A percentile compares a stretch with the other conserved stretches of the same genome.
Conservation (phyloP, 805 yeast species). For the Candida cerambycidarum region DNA sequence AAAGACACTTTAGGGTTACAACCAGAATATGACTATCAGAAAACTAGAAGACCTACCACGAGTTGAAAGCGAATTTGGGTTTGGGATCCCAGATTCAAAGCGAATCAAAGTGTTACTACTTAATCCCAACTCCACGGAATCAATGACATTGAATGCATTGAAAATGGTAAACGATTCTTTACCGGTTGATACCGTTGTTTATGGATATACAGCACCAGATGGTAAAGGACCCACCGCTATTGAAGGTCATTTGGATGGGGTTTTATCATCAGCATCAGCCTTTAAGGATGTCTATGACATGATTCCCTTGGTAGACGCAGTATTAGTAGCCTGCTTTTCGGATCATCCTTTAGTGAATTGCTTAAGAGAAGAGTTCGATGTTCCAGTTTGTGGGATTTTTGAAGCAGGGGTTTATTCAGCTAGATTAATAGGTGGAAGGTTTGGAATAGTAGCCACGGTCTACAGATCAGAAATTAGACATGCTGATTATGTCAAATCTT, state of each 20-base stretch:
- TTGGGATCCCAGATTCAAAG: slow-evolving; percentile 2
- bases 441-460: slow-evolving; percentile 8
- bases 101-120: slow-evolving; percentile 4
- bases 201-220: slow-evolving; percentile 8
- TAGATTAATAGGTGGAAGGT: slow-evolving; percentile 5
- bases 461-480: slow-evolving; percentile 8
- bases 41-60: neutral
- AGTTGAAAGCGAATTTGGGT: neutral
- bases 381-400: slow-evolving; percentile 7
- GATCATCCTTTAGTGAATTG: slow-evolving; percentile 9
- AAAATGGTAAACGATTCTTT: slow-evolving; percentile 4
- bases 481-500: slow-evolving; percentile 1
- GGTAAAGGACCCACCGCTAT: slow-evolving; percentile 7
- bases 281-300: slow-evolving; percentile 6
- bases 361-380: slow-evolving; percentile 6
- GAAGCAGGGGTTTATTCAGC: slow-evolving; percentile 7
- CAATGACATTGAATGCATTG: slow-evolving; percentile 8
- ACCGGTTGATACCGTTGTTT: slow-evolving; percentile 7
- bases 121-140: slow-evolving; percentile 8
- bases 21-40: neutral
- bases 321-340: slow-evolving; percentile 8
- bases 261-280: slow-evolving; percentile 1
- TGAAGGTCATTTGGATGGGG: slow-evolving; percentile 8
- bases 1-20: too few species aligned
- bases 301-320: slow-evolving; percentile 3